Evolutionary conservation across 345 rosid species (phyloP), one percentile per base, ranked within the genome.

Genomic region (Aegle marmelos): DNA sequence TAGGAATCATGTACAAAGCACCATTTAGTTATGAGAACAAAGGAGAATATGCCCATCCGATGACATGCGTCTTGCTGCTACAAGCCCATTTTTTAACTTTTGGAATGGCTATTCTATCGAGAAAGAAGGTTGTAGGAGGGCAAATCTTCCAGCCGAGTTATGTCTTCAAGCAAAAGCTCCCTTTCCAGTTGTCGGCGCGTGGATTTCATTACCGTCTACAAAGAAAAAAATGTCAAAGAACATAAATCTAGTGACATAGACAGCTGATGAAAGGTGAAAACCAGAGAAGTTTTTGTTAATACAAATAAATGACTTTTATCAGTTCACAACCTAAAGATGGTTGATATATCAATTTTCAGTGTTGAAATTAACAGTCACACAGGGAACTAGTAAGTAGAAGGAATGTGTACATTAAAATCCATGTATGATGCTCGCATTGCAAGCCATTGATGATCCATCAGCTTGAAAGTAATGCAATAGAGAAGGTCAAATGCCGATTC

Each of bases 401-500:
- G 63, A 74, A 62, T 53, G 68, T 89, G 69, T 84, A 94, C 99
- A 80, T 96, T 96, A 85, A 96, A 96, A 85, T 96, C 99, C 99
- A 96, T 96, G 83, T 96, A 96, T 48, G 98, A 96, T 10, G 99
- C 98, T 13, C 82, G 99, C 94, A 96, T 94, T 57, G 89, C 57
- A 70, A 94, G 98, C 99, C 99, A 96, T 76, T 89, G 92, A 41
- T 90, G 92, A 89, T 96, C 98, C 98, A 96, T 92, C 78, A 96
- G 88, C 90, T 96, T 96, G 91, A 94, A 96, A 14, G 98, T 90
- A 81, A 93, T 92, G 88, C 99, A 94, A 76, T 96, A 96, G 21
- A 96, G 98, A 81, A 91, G 83, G 81, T 96, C 99, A 85, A 96
- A 94, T 4, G 99, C 99, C 64, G 90, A 88, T 80, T 94, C 98